These are phyloP conservation scores for Neurospora sp. DNA, from an alignment of 495 filamentous ascomycete species.

Conservation along the genomic window DNA sequence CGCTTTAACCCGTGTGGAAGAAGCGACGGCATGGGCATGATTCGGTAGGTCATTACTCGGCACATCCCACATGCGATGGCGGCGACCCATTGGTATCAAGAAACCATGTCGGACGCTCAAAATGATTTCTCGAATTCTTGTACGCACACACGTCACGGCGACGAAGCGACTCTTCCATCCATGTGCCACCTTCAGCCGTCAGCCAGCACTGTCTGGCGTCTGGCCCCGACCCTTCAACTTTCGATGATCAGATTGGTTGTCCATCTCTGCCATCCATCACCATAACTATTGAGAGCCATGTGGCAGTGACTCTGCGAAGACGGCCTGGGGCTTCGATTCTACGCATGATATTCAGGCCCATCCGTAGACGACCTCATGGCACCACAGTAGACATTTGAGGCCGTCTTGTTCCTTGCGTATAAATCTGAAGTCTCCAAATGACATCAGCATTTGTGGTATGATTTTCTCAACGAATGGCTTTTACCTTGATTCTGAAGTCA, in stretches of 20 bases:
- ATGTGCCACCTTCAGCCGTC: background rate
- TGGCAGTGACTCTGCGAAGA: background rate
- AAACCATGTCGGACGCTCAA: background rate
- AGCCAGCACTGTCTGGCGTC: background rate
- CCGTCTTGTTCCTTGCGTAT: background rate
- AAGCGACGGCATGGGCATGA: slow-evolving; percentile 1
- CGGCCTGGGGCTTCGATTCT: background rate
- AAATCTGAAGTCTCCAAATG: background rate
- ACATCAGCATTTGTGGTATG: background rate
- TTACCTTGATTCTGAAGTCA: background rate
- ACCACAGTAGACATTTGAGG: background rate
- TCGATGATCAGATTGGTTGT: background rate
- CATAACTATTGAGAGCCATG: background rate
- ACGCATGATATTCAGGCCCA: background rate
- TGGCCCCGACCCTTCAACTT: background rate
- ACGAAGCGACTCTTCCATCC: background rate
- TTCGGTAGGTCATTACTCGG: slow-evolving; percentile 8
- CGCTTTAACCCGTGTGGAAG: background rate
- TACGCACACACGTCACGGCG: background rate
- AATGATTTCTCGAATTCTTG: background rate
- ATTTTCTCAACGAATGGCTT: background rate
- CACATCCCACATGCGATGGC: background rate
- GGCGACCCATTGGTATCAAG: background rate
- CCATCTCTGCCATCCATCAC: background rate
- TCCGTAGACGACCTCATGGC: background rate